Conservation (phyloP, 2,329 filamentous ascomycete species). For the Septoria linicola region DNA sequence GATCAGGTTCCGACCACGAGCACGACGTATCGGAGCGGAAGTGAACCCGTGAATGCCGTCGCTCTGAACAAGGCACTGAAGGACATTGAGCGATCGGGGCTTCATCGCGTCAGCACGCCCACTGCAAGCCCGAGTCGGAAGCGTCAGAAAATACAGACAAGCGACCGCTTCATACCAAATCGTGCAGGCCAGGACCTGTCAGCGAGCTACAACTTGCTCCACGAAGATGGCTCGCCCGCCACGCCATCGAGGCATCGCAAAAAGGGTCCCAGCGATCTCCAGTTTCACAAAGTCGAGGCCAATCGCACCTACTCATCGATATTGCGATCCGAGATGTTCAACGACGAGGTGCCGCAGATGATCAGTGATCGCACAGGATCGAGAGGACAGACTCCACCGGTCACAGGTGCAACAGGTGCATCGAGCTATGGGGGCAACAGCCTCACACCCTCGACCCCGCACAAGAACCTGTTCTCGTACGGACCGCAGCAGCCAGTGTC, state of each 20-base stretch:
- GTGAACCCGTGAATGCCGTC: conserved; percentile 59
- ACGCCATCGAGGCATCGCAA: conserved; percentile 84
- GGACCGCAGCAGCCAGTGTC: conserved; percentile 85
- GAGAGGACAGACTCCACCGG: conserved; percentile 71
- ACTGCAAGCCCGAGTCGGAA: conserved; percentile 67
- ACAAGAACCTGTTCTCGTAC: conserved; percentile 88
- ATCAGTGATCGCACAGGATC: conserved; percentile 59
- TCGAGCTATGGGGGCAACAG: conserved; percentile 66
- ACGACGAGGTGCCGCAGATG: conserved; percentile 80
- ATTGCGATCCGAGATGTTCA: conserved; percentile 88
- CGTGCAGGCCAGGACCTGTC: conserved; percentile 89
- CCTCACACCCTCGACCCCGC: conserved; percentile 88
- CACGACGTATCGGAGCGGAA: conserved; percentile 37
- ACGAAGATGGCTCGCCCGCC: conserved; percentile 89
- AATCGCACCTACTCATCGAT: conserved; percentile 89
- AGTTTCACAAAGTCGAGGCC: conserved; percentile 94
- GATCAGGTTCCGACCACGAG: conserved; percentile 25
- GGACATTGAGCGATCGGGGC: conserved; percentile 60
- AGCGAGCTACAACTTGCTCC: conserved; percentile 85
- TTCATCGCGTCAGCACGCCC: conserved; percentile 58
- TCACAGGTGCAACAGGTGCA: conserved; percentile 60
- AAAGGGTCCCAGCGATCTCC: conserved; percentile 86
- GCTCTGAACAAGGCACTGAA: conserved; percentile 62
- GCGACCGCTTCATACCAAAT: conserved; percentile 85
- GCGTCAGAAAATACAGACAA: conserved; percentile 61